These are phyloP conservation scores for Exophiala viscosa DNA, from an alignment of 2,329 filamentous ascomycete genomes.

Conservation along the genomic window DNA sequence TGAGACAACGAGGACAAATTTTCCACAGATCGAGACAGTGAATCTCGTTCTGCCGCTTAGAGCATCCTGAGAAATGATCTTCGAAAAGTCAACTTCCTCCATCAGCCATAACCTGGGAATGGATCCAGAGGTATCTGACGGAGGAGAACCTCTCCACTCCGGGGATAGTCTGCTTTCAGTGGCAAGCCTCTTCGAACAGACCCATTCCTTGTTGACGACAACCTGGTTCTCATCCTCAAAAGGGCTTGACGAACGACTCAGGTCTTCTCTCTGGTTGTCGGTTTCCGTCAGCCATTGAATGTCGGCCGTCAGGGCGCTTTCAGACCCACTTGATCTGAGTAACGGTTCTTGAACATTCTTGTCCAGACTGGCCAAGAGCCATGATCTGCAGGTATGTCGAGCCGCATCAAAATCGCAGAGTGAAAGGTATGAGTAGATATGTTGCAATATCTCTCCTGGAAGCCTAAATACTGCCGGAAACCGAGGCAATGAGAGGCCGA, in stretches of 20 bases:
- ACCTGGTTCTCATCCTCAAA: neutral
- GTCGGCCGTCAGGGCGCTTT: slow-evolving; percentile 5
- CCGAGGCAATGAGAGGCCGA: slow-evolving; percentile 13
- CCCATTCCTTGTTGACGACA: slow-evolving; percentile 32
- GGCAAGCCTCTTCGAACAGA: slow-evolving; percentile 46
- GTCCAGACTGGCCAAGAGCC: slow-evolving; percentile 59
- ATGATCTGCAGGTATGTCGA: slow-evolving; percentile 56
- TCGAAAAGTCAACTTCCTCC: slow-evolving; percentile 23
- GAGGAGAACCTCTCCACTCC: slow-evolving; percentile 39
- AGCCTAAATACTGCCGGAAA: slow-evolving; percentile 21
- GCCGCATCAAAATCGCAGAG: slow-evolving; percentile 58
- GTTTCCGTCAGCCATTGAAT: slow-evolving; percentile 40
- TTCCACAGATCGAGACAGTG: slow-evolving; percentile 56
- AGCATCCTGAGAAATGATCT: slow-evolving; percentile 23
- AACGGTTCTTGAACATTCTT: slow-evolving; percentile 49
- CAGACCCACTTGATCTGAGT: slow-evolving; percentile 55
- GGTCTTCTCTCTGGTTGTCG: slow-evolving; percentile 23
- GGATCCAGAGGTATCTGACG: slow-evolving; percentile 31
- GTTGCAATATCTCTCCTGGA: slow-evolving; percentile 49
- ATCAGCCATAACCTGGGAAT: slow-evolving; percentile 14
- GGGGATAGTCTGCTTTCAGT: slow-evolving; percentile 48
- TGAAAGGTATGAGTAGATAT: slow-evolving; percentile 44
- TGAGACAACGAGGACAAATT: slow-evolving; percentile 55
- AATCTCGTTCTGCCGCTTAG: slow-evolving; percentile 34
- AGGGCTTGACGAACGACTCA: slow-evolving; percentile 1